phyloP scores from a whole-genome alignment of 1,284 basidiomycete species.

The Apiotrichum siamense region DNA sequence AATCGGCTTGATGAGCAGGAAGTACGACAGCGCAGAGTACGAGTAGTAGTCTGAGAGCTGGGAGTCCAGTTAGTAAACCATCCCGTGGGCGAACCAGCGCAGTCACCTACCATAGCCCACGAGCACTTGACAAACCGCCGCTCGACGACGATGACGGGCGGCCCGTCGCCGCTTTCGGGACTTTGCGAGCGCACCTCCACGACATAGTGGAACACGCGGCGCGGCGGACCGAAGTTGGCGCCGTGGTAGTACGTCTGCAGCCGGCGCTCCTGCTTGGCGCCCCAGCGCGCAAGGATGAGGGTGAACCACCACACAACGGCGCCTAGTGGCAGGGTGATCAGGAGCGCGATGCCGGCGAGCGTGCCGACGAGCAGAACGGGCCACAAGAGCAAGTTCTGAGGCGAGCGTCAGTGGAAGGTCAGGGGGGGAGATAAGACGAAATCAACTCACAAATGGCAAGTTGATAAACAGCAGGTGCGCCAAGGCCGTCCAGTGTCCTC shows the following conservation, averaged over 20 bases:
- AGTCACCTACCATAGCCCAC: constrained; percentile 41
- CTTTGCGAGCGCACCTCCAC: not conserved
- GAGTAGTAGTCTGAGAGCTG: constrained; percentile 43
- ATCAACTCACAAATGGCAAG: constrained; percentile 41
- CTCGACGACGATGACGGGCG: constrained; percentile 36
- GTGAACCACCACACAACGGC: constrained; percentile 45
- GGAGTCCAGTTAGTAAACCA: too few relatives aligned
- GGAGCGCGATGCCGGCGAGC: constrained; percentile 41
- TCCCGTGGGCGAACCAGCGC: too few relatives aligned
- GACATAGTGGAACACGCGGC: constrained; percentile 35
- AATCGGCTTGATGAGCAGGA: constrained; percentile 45
- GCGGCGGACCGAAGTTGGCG: not conserved
- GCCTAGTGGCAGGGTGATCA: constrained; percentile 45
- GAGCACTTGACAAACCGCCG: constrained; percentile 40
- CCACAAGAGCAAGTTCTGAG: constrained; percentile 43
- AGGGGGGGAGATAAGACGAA: too few relatives aligned
- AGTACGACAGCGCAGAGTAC: constrained; percentile 44
- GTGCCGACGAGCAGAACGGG: constrained; percentile 42
- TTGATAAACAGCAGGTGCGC: constrained; percentile 40
- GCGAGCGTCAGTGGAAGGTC: not conserved
- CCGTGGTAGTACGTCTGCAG: constrained; percentile 3
- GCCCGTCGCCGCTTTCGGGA: not conserved
- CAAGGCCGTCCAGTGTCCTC: constrained; percentile 34
- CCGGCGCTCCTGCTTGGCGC: constrained; percentile 36
- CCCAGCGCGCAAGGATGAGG: constrained; percentile 41